Percentiles rank a stretch among this genome's conserved stretches.
phyloP scores from a whole-genome alignment of 345 rosid genomes.

The Citrus trifoliata region DNA sequence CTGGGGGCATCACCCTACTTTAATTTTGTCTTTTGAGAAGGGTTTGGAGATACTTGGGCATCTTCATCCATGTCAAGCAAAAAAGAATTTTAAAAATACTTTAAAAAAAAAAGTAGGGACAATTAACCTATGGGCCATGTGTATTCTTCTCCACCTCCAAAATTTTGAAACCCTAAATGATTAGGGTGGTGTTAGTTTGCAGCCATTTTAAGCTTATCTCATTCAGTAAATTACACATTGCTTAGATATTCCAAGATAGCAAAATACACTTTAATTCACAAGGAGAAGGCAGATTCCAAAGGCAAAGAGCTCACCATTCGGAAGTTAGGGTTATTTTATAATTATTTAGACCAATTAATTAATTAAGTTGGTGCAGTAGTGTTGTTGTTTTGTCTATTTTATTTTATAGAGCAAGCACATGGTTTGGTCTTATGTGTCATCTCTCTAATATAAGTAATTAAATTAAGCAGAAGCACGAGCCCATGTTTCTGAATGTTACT shows the following conservation, averaged over 20 bases:
- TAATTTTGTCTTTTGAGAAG: slow-evolving; percentile 32
- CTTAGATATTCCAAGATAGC: slow-evolving; percentile 3
- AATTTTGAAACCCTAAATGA: slow-evolving; percentile 26
- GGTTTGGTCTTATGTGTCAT: slow-evolving; percentile 14
- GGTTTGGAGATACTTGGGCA: slow-evolving; percentile 23
- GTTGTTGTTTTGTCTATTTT: slow-evolving; percentile 15
- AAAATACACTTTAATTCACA: not conserved
- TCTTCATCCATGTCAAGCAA: not conserved
- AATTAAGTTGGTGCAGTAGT: not conserved
- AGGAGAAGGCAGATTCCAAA: slow-evolving; percentile 25
- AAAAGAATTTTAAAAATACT: too few species aligned
- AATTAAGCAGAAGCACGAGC: slow-evolving; percentile 16
- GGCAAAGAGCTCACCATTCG: slow-evolving; percentile 9
- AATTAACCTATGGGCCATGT: slow-evolving; percentile 4
- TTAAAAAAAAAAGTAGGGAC: not conserved
- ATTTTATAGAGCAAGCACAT: slow-evolving; percentile 30
- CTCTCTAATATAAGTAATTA: slow-evolving; percentile 8
- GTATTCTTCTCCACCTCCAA: slow-evolving; percentile 13
- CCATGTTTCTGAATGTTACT: slow-evolving; percentile 37
- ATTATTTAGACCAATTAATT: not conserved
- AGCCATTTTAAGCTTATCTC: slow-evolving; percentile 28
- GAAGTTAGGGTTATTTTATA: slow-evolving; percentile 8
- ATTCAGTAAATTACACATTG: slow-evolving; percentile 29
- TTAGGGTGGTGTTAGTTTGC: slow-evolving; percentile 26
- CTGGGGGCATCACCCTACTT: slow-evolving; percentile 17